Evolutionary conservation across 257 asterid genomes (phyloP).

Genomic region (Cinchona pubescens): DNA sequence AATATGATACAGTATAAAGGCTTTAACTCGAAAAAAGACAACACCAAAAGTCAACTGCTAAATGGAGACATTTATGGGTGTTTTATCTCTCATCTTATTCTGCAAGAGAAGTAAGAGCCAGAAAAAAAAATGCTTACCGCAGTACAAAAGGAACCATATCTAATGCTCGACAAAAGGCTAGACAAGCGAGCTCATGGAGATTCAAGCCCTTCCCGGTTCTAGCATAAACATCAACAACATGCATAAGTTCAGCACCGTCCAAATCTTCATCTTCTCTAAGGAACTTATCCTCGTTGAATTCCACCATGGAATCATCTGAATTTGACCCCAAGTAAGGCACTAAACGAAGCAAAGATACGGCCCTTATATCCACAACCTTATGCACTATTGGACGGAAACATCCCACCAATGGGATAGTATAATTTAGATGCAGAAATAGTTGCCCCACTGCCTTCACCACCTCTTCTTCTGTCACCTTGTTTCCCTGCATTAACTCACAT

Average conservation of each 20-base stretch:
- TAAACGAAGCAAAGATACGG: slow-evolving; percentile 52
- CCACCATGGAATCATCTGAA: slow-evolving; percentile 33
- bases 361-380: slow-evolving; percentile 46
- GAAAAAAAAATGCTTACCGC: slow-evolving; percentile 43
- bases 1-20: not conserved
- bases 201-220: slow-evolving; percentile 54
- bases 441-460: slow-evolving; percentile 62
- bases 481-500: slow-evolving; percentile 43
- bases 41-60: not conserved
- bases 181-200: slow-evolving; percentile 86
- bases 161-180: slow-evolving; percentile 72
- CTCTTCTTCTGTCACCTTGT: slow-evolving; percentile 57
- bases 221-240: slow-evolving; percentile 50
- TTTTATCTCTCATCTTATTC: not conserved
- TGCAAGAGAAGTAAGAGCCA: not conserved
- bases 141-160: slow-evolving; percentile 61
- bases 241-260: slow-evolving; percentile 34
- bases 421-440: slow-evolving; percentile 73
- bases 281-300: slow-evolving; percentile 46
- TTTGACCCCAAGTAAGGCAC: slow-evolving; percentile 56
- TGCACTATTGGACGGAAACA: slow-evolving; percentile 75
- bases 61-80: not conserved
- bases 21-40: not conserved
- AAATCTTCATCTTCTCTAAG: slow-evolving; percentile 45
- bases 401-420: slow-evolving; percentile 76